Percentiles rank a stretch among this genome's conserved stretches.
Conservation (phyloP, 2,329 filamentous ascomycete species). For the Eutypella sp. region DNA sequence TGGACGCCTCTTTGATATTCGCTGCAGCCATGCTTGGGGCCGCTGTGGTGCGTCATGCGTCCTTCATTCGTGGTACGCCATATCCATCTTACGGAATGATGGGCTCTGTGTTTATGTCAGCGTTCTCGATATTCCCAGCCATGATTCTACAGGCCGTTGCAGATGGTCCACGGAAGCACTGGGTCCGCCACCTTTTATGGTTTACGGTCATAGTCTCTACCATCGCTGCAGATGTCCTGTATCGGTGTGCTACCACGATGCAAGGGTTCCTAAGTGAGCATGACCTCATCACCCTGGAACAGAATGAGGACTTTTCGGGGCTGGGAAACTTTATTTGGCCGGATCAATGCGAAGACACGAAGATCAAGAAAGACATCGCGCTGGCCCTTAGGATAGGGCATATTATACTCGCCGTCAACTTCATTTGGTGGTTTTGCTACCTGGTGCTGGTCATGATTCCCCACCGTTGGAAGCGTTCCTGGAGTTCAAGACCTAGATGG, state of each 20-base stretch:
- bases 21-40: conserved; percentile 15
- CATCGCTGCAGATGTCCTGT: conserved; percentile 13
- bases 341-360: conserved; percentile 5
- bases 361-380: conserved; percentile 1
- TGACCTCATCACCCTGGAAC: too few relatives aligned
- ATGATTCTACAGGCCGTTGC: conserved; percentile 12
- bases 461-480: neutral
- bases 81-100: conserved; percentile 15
- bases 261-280: too few relatives aligned
- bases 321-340: conserved; percentile 5
- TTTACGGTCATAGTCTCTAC: conserved; percentile 10
- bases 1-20: conserved; percentile 16
- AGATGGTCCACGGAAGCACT: conserved; percentile 5
- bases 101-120: conserved; percentile 14
- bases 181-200: conserved; percentile 17
- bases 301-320: too few relatives aligned
- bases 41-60: conserved; percentile 11
- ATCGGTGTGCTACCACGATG: too few relatives aligned
- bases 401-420: conserved; percentile 9
- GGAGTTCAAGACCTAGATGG: neutral
- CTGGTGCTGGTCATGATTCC: conserved; percentile 3
- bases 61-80: conserved; percentile 3
- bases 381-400: conserved; percentile 5
- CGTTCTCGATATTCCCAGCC: conserved; percentile 15
- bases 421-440: conserved; percentile 12